These are phyloP conservation scores for Hypsizygus ulmarius DNA, from an alignment of 1,284 basidiomycete genomes.

Conservation along the genomic window DNA sequence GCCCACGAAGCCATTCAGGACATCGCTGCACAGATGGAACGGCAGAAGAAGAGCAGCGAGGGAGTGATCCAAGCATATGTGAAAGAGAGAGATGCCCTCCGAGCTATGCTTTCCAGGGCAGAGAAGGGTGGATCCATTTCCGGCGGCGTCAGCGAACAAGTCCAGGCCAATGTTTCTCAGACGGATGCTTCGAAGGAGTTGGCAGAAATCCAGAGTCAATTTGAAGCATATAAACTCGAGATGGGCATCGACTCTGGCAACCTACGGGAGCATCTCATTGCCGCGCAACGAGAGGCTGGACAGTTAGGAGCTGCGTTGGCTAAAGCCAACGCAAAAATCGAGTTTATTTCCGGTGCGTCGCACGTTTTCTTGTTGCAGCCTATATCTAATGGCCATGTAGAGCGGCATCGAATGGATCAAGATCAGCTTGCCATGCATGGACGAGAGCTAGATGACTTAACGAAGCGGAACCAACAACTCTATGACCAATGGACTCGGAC, in stretches of 20 bases:
- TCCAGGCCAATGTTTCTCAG: conserved; percentile 10
- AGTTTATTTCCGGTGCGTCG: conserved; percentile 64
- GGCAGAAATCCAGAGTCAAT: conserved; percentile 69
- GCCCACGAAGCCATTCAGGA: conserved; percentile 84
- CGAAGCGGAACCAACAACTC: conserved; percentile 64
- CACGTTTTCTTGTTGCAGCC: neutral
- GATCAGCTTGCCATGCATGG: conserved; percentile 57
- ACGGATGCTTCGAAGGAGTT: conserved; percentile 52
- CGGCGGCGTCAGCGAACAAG: conserved; percentile 33
- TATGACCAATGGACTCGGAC: conserved; percentile 64
- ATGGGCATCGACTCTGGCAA: conserved; percentile 71
- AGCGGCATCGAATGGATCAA: conserved; percentile 64
- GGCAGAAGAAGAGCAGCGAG: conserved; percentile 66
- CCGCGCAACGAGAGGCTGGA: conserved; percentile 66
- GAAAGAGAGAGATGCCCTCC: conserved; percentile 87
- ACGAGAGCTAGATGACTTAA: conserved; percentile 59
- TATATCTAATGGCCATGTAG: conserved; percentile 32
- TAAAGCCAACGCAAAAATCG: conserved; percentile 78
- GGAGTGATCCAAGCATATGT: conserved; percentile 74
- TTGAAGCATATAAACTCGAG: conserved; percentile 77
- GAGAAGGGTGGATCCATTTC: conserved; percentile 33
- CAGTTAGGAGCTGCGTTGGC: conserved; percentile 68
- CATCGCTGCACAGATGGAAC: conserved; percentile 73
- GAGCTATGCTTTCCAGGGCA: conserved; percentile 63
- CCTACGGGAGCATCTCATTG: conserved; percentile 66